Conservation (phyloP, 1,284 basidiomycete genomes). For the Agroathelia rolfsii region DNA sequence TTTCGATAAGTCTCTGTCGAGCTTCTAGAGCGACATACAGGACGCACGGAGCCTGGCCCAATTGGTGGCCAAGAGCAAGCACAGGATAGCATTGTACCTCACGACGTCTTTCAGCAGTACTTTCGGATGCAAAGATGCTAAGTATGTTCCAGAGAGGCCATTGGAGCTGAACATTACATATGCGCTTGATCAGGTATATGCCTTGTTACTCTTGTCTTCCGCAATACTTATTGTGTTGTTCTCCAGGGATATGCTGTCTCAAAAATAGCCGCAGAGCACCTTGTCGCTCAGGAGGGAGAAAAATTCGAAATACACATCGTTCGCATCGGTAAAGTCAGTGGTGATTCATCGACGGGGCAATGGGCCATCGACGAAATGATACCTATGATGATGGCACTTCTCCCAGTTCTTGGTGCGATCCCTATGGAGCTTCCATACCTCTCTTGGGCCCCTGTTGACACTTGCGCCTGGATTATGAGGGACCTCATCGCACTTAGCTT, state of each 20-base stretch:
- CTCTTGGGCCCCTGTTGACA: conserved; percentile 12
- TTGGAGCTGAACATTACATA: background rate
- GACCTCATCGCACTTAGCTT: conserved; percentile 10
- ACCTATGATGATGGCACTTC: conserved; percentile 11
- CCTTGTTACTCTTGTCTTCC: conserved; percentile 2
- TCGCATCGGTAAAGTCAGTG: conserved; percentile 13
- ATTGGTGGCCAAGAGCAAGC: conserved; percentile 6
- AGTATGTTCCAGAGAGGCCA: conserved; percentile 8
- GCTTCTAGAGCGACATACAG: conserved; percentile 13
- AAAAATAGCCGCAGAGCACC: conserved; percentile 15
- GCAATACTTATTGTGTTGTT: background rate
- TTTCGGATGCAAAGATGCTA: conserved; percentile 12
- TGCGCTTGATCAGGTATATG: conserved; percentile 4
- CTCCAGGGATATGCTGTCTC: conserved; percentile 14
- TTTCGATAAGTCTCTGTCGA: conserved; percentile 14
- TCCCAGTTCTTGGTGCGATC: conserved; percentile 6
- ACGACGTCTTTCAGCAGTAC: conserved; percentile 7
- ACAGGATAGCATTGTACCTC: conserved; percentile 7
- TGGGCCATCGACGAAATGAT: conserved; percentile 13
- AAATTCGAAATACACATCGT: conserved; percentile 10
- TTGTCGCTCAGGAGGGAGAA: background rate
- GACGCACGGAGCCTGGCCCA: conserved; percentile 14
- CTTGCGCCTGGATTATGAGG: conserved; percentile 9
- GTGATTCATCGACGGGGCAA: conserved; percentile 7
- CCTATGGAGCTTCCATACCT: conserved; percentile 10